phyloP scores from a whole-genome alignment of 768 basidiomycete genomes.

The Mycena indigotica region DNA sequence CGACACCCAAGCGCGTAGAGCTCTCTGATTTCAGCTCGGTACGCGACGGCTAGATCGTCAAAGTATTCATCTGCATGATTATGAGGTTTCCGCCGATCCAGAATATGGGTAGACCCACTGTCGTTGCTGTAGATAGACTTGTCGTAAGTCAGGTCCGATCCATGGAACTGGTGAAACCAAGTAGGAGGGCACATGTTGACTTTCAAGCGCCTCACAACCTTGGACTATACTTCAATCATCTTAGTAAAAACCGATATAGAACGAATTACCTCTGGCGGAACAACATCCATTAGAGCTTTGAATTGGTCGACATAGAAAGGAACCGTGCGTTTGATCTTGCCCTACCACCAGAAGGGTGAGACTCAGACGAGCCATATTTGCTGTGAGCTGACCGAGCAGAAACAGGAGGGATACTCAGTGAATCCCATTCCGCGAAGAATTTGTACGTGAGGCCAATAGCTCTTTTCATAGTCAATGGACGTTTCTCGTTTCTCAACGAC shows the following conservation, averaged over 20 bases:
- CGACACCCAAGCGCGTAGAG: slow-evolving; percentile 52
- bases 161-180: slow-evolving; percentile 72
- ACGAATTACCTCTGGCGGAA: slow-evolving; percentile 50
- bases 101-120: slow-evolving; percentile 35
- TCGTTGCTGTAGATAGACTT: slow-evolving; percentile 62
- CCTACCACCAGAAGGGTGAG: slow-evolving; percentile 36
- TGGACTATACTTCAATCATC: slow-evolving; percentile 1
- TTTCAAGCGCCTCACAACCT: slow-evolving; percentile 72
- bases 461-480: slow-evolving; percentile 26
- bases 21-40: slow-evolving; percentile 51
- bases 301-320: slow-evolving; percentile 68
- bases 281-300: slow-evolving; percentile 58
- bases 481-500: not conserved
- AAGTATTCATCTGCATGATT: slow-evolving; percentile 49
- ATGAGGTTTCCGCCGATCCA: not conserved
- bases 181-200: slow-evolving; percentile 71
- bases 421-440: slow-evolving; percentile 45
- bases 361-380: slow-evolving; percentile 16
- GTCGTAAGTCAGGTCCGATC: slow-evolving; percentile 58
- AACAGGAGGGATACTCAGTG: slow-evolving; percentile 40
- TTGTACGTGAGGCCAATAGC: slow-evolving; percentile 50
- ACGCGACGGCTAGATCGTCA: slow-evolving; percentile 48
- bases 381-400: slow-evolving; percentile 42
- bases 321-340: slow-evolving; percentile 63
- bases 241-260: slow-evolving; percentile 11